Evolutionary conservation across 2,329 filamentous ascomycete genomes (phyloP), one percentile per base, ranked within the genome.

Genomic region (Calonectria multiphialidica): DNA sequence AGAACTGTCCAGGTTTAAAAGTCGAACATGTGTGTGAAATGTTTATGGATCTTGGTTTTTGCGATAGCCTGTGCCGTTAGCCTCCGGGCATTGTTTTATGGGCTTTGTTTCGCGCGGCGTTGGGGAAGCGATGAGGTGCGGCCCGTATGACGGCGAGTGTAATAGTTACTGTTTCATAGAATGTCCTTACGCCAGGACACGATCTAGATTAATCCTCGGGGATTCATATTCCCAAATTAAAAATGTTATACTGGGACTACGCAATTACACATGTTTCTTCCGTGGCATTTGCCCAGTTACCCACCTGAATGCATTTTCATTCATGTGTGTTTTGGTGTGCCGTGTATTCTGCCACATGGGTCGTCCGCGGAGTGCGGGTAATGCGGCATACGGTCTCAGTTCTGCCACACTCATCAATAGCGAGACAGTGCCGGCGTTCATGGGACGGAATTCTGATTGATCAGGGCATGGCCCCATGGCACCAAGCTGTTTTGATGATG

Each of bases 1-100:
- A 77, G 74, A 66, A 47, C 67, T 33, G 12, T 62, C n/a, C 21
- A 59, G 15, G 53, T 33, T 40, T 59, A 59, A 59, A 37, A 37
- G n/a, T 23, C 21, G 33, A 57, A 7, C 44, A 23, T 18, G 21
- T 18, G 21, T 13, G n/a, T n/a, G 35, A 23, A 40, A 18, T 42
- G 5, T 23, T 18, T 28, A 37, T 23, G 21, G 21, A 40, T 28
- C 10, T 12, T 61, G 49, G 35, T 25, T 49, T 37, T 18, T 33
- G 33, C n/a, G 21, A 59, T 16, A 18, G 5, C 13, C 25, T 16
- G 12, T 21, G 25, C 10, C 40, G 6, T 37, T 25, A 8, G 5
- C 3, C 8, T 25, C 25, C 8, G 28, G 33, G 13, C 23, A 16
- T 47, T 47, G 21, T 18, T 28, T 18, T 45, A 23, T 5, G 18